Evolutionary conservation across 2,329 filamentous ascomycete genomes (phyloP).

Genomic region (Scolecobasidium constrictum): DNA sequence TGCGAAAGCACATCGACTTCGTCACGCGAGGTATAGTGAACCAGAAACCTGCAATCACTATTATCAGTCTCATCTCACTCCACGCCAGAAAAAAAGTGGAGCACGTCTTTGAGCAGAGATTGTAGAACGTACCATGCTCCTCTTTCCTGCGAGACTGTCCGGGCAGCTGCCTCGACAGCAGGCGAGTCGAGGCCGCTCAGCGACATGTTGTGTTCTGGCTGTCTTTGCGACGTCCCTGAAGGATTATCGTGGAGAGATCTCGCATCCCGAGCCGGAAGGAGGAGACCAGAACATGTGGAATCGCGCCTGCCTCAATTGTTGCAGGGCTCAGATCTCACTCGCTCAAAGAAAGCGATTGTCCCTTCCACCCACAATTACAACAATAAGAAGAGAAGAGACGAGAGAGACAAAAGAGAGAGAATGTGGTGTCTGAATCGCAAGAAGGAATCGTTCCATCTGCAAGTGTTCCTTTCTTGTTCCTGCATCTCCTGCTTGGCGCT

Average conservation of each 20-base stretch:
- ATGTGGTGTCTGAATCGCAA: background rate
- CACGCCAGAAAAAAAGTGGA: slow-evolving; percentile 10
- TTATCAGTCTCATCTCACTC: slow-evolving; percentile 8
- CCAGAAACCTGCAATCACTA: slow-evolving; percentile 71
- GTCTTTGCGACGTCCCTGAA: background rate
- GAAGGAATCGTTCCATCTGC: background rate
- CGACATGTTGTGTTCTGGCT: slow-evolving; percentile 54
- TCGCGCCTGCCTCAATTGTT: background rate
- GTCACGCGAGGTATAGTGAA: slow-evolving; percentile 85
- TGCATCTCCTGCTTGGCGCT: background rate
- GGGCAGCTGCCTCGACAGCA: slow-evolving; percentile 74
- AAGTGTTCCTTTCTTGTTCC: background rate
- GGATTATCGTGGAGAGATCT: background rate
- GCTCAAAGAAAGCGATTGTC: too few relatives aligned
- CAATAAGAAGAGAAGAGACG: background rate
- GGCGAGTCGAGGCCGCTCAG: slow-evolving; percentile 85
- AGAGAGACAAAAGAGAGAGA: background rate
- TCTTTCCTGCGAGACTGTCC: slow-evolving; percentile 65
- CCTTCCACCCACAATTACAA: background rate
- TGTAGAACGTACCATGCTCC: slow-evolving; percentile 74
- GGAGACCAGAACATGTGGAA: background rate
- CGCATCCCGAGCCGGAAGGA: background rate
- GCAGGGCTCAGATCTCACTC: too few relatives aligned
- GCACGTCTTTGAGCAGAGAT: background rate
- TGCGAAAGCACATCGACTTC: slow-evolving; percentile 67